A percentile compares a stretch with the other conserved stretches of the same genome.
phyloP scores from a whole-genome alignment of 495 filamentous ascomycete species.

The Talaromyces wortmannii region DNA sequence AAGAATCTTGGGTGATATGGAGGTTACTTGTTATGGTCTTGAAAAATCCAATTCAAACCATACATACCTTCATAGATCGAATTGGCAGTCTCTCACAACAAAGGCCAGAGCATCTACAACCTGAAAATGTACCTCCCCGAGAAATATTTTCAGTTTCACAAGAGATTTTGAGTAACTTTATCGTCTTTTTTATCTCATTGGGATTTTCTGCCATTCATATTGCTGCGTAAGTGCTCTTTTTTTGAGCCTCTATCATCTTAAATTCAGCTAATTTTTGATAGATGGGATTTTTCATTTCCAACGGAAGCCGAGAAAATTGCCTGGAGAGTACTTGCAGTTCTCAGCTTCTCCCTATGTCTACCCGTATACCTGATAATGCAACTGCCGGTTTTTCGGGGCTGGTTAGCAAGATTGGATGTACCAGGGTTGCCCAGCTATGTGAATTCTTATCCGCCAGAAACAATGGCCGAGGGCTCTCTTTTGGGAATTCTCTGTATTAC shows the following conservation, averaged over 20 bases:
- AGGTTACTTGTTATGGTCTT: not conserved
- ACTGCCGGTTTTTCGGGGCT: not conserved
- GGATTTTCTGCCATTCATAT: conserved; percentile 6
- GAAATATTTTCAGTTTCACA: not conserved
- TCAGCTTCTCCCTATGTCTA: not conserved
- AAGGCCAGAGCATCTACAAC: not conserved
- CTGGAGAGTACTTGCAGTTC: conserved; percentile 7
- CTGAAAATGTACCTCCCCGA: not conserved
- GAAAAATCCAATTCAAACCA: not conserved
- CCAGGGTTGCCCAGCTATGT: not conserved
- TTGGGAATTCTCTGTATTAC: not conserved
- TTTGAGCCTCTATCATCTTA: not conserved
- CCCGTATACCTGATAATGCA: not conserved
- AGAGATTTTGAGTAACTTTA: conserved; percentile 1
- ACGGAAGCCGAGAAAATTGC: conserved; percentile 5
- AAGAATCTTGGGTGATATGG: not conserved
- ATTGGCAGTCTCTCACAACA: not conserved
- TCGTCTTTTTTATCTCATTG: not conserved
- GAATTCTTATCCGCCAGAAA: not conserved
- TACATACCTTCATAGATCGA: not conserved
- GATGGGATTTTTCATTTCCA: conserved; percentile 6
- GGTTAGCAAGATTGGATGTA: not conserved
- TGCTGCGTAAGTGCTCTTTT: conserved; percentile 6
- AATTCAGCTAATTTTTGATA: not conserved
- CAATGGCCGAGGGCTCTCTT: not conserved